Evolutionary conservation across 2,329 filamentous ascomycete species (phyloP), one percentile per base, ranked within the genome.

Genomic region (Ascochyta clinopodiicola): DNA sequence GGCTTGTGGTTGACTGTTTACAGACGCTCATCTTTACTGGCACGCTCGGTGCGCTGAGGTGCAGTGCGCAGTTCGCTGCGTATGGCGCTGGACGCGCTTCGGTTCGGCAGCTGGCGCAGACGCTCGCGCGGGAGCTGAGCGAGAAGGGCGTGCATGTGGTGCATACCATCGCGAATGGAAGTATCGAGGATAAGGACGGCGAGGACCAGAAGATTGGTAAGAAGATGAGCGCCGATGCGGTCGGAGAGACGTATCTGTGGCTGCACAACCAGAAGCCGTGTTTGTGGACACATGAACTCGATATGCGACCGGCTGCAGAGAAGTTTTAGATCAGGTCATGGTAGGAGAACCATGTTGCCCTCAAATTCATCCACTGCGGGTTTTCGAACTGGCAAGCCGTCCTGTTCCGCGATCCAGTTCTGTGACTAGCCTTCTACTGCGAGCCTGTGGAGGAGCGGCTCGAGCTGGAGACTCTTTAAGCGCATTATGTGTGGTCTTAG

Each of bases 131-230:
- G 34, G 84, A 86, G 69, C 82, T 85, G 72, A 83, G 79, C 60
- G 76, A 77, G n/a, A 81, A 79, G 56, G 83, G 84, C 2, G 70
- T 86, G 0, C 83, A 86, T 67, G 82, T 85, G 3, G 82, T 82
- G n/a, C 84, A 87, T 70, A 78, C 83, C 2, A 83, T 86, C 56
- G 82, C 81, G 0, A 86, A 86, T 63, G 83, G 82, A 0, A 72
- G 69, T 0, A 85, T 86, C 50, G 75, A 72, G 27, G 83, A 85
- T 64, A 80, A 80, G 50, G 73, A 82, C 25, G 78, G 77, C 1
- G 78, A 82, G 50, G 79, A 80, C 25, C 77, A 78, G 37, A 73
- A 74, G 61, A 76, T 64, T 0, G 83, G 83, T 3, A 84, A 83
- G 76, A 82, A 80, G 53, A 86, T 86, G 75, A 81, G 81, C 45